A percentile compares a stretch with the other conserved stretches of the same genome.
phyloP scores from a whole-genome alignment of 2,329 filamentous ascomycete genomes.

The Venturiaceae sp. region DNA sequence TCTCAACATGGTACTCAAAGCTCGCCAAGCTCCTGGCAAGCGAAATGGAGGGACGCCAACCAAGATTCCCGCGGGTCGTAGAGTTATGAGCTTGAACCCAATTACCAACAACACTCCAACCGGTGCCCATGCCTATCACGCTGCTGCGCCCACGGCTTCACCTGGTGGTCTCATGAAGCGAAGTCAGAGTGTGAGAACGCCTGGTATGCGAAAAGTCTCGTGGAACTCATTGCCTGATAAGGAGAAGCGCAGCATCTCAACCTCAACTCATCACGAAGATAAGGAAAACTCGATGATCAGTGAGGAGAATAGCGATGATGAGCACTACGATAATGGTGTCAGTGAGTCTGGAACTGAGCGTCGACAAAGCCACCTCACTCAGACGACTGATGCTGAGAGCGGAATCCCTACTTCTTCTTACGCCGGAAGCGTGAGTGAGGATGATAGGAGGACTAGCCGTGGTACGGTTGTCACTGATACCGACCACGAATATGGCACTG shows the following conservation, averaged over 20 bases:
- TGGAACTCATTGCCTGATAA: slow-evolving; percentile 23
- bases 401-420: slow-evolving; percentile 15
- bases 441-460: slow-evolving; percentile 13
- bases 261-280: slow-evolving; percentile 16
- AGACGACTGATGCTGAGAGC: slow-evolving; percentile 11
- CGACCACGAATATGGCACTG: slow-evolving; percentile 18
- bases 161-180: slow-evolving; percentile 43
- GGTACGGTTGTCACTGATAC: neutral
- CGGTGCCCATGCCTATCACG: slow-evolving; percentile 26
- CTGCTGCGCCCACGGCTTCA: slow-evolving; percentile 8
- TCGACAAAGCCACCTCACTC: slow-evolving; percentile 24
- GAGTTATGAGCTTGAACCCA: slow-evolving; percentile 85
- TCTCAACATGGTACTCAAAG: slow-evolving; percentile 39
- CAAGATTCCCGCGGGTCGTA: slow-evolving; percentile 40
- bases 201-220: slow-evolving; percentile 21
- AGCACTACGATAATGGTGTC: neutral
- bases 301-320: slow-evolving; percentile 26
- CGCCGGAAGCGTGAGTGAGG: slow-evolving; percentile 22
- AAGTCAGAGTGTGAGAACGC: slow-evolving; percentile 28
- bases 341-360: slow-evolving; percentile 30
- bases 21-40: slow-evolving; percentile 27
- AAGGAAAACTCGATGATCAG: slow-evolving; percentile 39
- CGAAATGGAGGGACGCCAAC: slow-evolving; percentile 27
- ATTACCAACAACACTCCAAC: slow-evolving; percentile 66
- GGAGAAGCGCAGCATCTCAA: slow-evolving; percentile 12